Conservation (phyloP, 495 filamentous ascomycete species). For the Terfezia claveryi region DNA sequence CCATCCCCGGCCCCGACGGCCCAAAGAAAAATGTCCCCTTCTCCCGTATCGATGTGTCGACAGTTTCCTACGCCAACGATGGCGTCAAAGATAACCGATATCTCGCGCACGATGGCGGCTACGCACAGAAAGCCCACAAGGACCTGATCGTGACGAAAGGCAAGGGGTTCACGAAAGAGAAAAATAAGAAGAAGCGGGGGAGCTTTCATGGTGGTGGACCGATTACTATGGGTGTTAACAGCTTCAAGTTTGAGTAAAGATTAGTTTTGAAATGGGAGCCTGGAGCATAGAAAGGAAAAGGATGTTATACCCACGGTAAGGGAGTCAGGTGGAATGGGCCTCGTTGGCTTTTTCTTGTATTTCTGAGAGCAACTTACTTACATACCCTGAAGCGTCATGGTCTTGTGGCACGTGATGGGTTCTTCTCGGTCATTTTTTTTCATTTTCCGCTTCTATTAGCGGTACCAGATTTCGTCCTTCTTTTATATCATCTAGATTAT, state of each 20-base stretch:
- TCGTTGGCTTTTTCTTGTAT: too few relatives aligned
- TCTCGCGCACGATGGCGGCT: constrained; percentile 44
- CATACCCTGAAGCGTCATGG: too few relatives aligned
- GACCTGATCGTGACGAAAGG: constrained; percentile 80
- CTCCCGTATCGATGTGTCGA: constrained; percentile 37
- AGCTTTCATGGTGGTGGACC: constrained; percentile 69
- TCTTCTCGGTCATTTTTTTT: too few relatives aligned
- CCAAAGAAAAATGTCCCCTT: constrained; percentile 32
- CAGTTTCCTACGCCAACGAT: constrained; percentile 34
- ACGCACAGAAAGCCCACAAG: constrained; percentile 64
- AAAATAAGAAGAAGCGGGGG: constrained; percentile 78
- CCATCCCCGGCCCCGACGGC: background rate
- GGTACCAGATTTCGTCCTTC: too few relatives aligned
- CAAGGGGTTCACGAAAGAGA: constrained; percentile 98
- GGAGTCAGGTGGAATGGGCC: too few relatives aligned
- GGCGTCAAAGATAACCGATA: constrained; percentile 14
- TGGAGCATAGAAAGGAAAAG: too few relatives aligned
- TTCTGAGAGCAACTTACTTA: too few relatives aligned
- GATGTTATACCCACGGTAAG: too few relatives aligned
- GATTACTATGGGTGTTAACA: constrained; percentile 57
- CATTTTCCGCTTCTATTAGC: too few relatives aligned
- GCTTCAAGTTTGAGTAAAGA: constrained; percentile 39
- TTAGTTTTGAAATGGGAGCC: too few relatives aligned
- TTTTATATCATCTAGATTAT: too few relatives aligned
- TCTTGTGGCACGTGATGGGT: too few relatives aligned